A percentile compares a stretch with the other conserved stretches of the same genome.
These are phyloP conservation scores for Exophiala dermatitidis DNA, from an alignment of 2,329 filamentous ascomycete species.

Conservation along the genomic window DNA sequence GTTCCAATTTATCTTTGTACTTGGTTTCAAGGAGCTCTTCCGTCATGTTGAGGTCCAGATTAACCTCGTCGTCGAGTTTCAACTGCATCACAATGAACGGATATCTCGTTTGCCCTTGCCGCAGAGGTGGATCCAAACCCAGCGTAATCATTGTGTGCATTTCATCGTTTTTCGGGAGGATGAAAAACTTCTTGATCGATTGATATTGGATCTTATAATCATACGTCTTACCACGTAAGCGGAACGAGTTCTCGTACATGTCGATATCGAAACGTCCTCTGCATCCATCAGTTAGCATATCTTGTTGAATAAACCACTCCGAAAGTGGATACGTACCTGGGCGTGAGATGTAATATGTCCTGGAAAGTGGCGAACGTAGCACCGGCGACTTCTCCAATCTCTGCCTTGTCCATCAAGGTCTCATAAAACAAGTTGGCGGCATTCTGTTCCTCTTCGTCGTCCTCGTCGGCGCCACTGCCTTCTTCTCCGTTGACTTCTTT, in stretches of 20 bases:
- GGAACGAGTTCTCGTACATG: slow-evolving; percentile 97
- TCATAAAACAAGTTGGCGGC: slow-evolving; percentile 97
- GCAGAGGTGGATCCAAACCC: slow-evolving; percentile 85
- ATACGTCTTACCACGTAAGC: slow-evolving; percentile 95
- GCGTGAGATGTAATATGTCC: slow-evolving; percentile 93
- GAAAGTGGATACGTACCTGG: slow-evolving; percentile 53
- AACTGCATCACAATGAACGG: slow-evolving; percentile 99
- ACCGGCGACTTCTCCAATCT: slow-evolving; percentile 98
- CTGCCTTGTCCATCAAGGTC: slow-evolving; percentile 93
- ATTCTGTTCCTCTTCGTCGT: slow-evolving; percentile 74
- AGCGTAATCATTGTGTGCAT: slow-evolving; percentile 91
- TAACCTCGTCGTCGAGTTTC: slow-evolving; percentile 95
- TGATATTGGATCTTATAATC: slow-evolving; percentile 99
- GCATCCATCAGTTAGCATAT: slow-evolving; percentile 24
- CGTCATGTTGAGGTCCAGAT: slow-evolving; percentile 91
- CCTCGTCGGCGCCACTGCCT: slow-evolving; percentile 53
- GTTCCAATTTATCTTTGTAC: slow-evolving; percentile 82
- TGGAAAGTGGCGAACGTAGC: slow-evolving; percentile 97
- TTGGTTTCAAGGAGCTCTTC: slow-evolving; percentile 59
- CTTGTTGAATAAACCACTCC: background rate
- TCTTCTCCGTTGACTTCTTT: slow-evolving; percentile 61
- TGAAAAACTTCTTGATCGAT: slow-evolving; percentile 96
- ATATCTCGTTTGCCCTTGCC: slow-evolving; percentile 95
- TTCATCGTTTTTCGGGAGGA: slow-evolving; percentile 97
- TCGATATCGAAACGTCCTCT: slow-evolving; percentile 99